These are phyloP conservation scores for Aspergillus udagawae DNA, from an alignment of 2,329 filamentous ascomycete genomes.

Conservation along the genomic window DNA sequence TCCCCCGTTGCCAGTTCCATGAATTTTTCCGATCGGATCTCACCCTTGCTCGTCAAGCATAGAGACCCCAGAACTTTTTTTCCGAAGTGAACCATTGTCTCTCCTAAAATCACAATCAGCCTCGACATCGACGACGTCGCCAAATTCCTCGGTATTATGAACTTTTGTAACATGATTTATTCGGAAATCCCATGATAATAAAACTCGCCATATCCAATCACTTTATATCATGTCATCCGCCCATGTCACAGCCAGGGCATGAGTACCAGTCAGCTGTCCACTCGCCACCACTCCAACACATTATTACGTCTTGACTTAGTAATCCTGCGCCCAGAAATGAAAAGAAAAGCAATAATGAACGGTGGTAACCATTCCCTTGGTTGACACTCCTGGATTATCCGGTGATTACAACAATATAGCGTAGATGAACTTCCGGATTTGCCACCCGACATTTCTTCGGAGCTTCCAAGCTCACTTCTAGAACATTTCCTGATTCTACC, in stretches of 20 bases:
- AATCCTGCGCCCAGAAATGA: neutral
- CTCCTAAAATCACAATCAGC: neutral
- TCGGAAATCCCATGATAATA: neutral
- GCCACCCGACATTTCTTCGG: neutral
- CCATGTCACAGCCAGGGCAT: neutral
- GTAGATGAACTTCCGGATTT: neutral
- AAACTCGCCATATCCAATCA: neutral
- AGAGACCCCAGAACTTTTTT: neutral
- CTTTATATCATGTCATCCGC: neutral
- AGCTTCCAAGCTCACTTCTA: neutral
- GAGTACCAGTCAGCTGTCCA: neutral
- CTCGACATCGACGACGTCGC: neutral
- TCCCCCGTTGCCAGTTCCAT: neutral
- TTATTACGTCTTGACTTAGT: neutral
- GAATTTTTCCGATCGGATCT: neutral
- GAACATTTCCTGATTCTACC: neutral
- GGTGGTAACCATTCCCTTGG: neutral
- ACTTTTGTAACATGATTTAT: neutral
- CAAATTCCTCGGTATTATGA: neutral
- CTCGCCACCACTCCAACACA: neutral
- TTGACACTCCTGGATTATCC: no score
- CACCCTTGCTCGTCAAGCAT: neutral
- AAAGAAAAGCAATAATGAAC: neutral
- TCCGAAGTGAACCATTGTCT: neutral
- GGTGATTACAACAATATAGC: neutral